These are phyloP conservation scores for Vitis vinifera DNA, from an alignment of 164 flowering plant species.

Conservation along the genomic window DNA sequence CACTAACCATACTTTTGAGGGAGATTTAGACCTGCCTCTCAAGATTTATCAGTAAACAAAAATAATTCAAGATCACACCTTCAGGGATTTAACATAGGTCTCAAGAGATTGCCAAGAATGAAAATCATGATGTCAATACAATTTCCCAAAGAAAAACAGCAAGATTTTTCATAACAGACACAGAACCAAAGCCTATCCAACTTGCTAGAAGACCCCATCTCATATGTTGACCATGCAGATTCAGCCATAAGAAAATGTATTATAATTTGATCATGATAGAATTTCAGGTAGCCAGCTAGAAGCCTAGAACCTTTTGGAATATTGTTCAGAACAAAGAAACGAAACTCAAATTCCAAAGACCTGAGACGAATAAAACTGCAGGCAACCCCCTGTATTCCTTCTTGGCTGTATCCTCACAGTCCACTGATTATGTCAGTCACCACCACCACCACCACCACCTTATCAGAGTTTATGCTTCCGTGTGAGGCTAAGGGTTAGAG, in stretches of 20 bases:
- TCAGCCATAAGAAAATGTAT: too few relatives aligned
- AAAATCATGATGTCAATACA: too few relatives aligned
- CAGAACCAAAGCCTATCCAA: neutral
- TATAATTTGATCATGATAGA: neutral
- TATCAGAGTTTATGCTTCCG: too few relatives aligned
- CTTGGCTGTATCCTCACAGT: conserved; percentile 11
- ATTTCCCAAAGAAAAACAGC: too few relatives aligned
- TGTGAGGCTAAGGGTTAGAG: too few relatives aligned
- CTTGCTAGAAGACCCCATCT: neutral
- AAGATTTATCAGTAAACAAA: too few relatives aligned
- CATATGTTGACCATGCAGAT: conserved; percentile 3
- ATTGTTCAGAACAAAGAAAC: conserved; percentile 14
- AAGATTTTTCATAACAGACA: too few relatives aligned
- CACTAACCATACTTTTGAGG: too few relatives aligned
- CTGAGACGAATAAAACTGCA: conserved; percentile 8
- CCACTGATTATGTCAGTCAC: neutral
- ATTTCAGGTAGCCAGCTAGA: conserved; percentile 12
- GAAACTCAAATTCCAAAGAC: conserved; percentile 27
- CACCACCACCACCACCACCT: neutral
- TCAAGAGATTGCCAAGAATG: too few relatives aligned
- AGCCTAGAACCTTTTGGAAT: neutral
- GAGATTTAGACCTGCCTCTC: too few relatives aligned
- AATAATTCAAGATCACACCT: too few relatives aligned
- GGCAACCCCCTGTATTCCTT: neutral
- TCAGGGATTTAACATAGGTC: too few relatives aligned